phyloP scores from a whole-genome alignment of 805 yeast species.

The Cyberlindnera xishuangbannaensis region DNA sequence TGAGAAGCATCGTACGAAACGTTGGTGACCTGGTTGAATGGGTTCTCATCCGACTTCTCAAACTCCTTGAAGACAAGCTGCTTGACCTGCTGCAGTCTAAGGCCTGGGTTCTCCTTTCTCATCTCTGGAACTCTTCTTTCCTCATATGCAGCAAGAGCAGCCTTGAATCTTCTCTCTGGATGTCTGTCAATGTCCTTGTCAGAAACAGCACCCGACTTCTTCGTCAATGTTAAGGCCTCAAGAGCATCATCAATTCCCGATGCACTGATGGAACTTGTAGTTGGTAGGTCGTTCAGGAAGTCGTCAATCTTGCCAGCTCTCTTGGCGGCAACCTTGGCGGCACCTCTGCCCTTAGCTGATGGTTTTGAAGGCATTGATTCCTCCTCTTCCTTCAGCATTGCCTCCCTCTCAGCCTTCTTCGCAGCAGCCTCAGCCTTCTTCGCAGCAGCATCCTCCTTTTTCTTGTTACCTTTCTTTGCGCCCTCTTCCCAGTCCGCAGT shows the following conservation, averaged over 20 bases:
- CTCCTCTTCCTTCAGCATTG: slow-evolving; percentile 57
- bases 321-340: slow-evolving; percentile 58
- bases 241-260: slow-evolving; percentile 73
- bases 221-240: slow-evolving; percentile 67
- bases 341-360: slow-evolving; percentile 54
- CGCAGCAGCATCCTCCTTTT: slow-evolving; percentile 61
- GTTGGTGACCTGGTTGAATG: slow-evolving; percentile 68
- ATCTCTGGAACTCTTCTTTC: slow-evolving; percentile 67
- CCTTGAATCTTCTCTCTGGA: slow-evolving; percentile 84
- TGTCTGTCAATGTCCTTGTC: slow-evolving; percentile 72
- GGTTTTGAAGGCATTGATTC: slow-evolving; percentile 58
- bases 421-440: slow-evolving; percentile 72
- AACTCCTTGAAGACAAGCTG: slow-evolving; percentile 73
- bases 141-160: slow-evolving; percentile 68
- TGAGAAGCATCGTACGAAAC: slow-evolving; percentile 55
- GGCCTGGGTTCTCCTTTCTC: slow-evolving; percentile 72
- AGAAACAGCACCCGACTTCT: slow-evolving; percentile 48
- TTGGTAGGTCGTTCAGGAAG: slow-evolving; percentile 48
- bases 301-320: slow-evolving; percentile 62
- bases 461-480: slow-evolving; percentile 60
- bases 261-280: slow-evolving; percentile 55
- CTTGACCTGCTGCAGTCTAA: slow-evolving; percentile 73
- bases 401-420: slow-evolving; percentile 80
- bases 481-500: slow-evolving; percentile 68
- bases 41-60: slow-evolving; percentile 74